Evolutionary conservation across 441 rosid genomes (phyloP).

Genomic region (Gossypium davidsonii): DNA sequence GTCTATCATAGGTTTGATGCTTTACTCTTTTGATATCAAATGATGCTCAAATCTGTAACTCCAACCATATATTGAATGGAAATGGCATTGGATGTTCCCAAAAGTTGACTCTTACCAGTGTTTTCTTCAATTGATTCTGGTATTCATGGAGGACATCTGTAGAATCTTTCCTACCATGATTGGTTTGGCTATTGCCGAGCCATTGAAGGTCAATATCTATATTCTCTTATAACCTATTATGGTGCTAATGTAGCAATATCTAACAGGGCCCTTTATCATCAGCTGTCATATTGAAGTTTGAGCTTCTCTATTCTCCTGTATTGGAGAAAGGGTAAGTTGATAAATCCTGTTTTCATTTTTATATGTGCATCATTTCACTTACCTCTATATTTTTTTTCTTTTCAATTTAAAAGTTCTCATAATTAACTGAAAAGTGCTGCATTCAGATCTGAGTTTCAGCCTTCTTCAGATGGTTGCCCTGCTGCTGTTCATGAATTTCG

Average conservation of each 20-base stretch:
- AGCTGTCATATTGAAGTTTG: constrained; percentile 80
- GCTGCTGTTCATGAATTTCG: constrained; percentile 80
- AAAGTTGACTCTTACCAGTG: neutral
- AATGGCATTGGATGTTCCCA: neutral
- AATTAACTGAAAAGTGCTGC: constrained; percentile 14
- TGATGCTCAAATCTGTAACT: neutral
- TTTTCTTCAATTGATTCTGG: neutral
- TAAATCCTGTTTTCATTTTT: neutral
- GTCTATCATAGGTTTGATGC: neutral
- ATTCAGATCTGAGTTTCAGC: constrained; percentile 46
- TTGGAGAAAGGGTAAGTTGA: constrained; percentile 42
- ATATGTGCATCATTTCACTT: constrained; percentile 7
- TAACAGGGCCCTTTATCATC: constrained; percentile 68
- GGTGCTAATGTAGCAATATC: constrained; percentile 9
- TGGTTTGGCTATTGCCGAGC: neutral
- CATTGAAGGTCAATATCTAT: neutral
- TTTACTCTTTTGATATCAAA: neutral
- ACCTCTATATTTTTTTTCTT: neutral
- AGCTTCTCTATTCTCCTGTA: constrained; percentile 72
- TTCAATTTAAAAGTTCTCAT: neutral
- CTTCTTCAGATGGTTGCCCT: constrained; percentile 48
- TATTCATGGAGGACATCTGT: neutral
- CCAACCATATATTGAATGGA: neutral
- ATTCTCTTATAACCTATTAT: neutral
- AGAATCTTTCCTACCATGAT: constrained; percentile 2